phyloP scores from a whole-genome alignment of 2,329 filamentous ascomycete genomes.

The Aspergillus quadricinctus region DNA sequence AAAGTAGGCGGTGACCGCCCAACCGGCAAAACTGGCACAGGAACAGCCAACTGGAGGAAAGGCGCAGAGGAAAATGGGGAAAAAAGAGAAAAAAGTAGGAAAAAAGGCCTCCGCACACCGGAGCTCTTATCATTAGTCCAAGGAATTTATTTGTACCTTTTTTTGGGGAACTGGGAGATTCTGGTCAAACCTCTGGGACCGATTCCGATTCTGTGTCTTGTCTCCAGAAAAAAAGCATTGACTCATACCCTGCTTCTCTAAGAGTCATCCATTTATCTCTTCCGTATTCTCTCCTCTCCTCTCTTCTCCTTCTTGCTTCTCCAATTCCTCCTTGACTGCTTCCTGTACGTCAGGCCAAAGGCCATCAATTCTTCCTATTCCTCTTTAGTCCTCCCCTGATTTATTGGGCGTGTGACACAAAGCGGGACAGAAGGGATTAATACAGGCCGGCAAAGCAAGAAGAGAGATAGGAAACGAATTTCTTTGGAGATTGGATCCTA shows the following conservation, averaged over 20 bases:
- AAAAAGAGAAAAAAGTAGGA: constrained; percentile 3
- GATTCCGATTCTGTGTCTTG: constrained; percentile 13
- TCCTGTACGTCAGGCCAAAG: constrained; percentile 7
- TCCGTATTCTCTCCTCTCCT: constrained; percentile 10
- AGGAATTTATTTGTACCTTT: constrained; percentile 3
- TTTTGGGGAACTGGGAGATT: constrained; percentile 2
- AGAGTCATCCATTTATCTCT: constrained; percentile 11
- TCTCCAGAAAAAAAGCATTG: constrained; percentile 16
- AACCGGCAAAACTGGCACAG: background rate
- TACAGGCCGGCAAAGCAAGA: constrained; percentile 4
- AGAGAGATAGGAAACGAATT: background rate
- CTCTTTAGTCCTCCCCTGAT: constrained; percentile 12
- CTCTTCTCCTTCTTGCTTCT: constrained; percentile 5
- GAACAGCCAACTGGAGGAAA: background rate
- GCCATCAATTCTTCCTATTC: constrained; percentile 1
- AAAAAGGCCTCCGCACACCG: constrained; percentile 24
- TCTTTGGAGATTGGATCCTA: no score
- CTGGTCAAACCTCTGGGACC: background rate
- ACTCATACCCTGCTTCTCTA: constrained; percentile 21
- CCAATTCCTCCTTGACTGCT: constrained; percentile 7
- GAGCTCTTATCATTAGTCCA: constrained; percentile 24
- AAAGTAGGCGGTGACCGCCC: constrained; percentile 10
- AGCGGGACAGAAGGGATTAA: constrained; percentile 18
- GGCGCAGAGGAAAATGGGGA: background rate
- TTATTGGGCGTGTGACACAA: constrained; percentile 18